Percentiles rank a stretch among this genome's conserved stretches.
Evolutionary conservation across 2,329 filamentous ascomycete genomes (phyloP).

Genomic region (Biscogniauxia mediterranea): DNA sequence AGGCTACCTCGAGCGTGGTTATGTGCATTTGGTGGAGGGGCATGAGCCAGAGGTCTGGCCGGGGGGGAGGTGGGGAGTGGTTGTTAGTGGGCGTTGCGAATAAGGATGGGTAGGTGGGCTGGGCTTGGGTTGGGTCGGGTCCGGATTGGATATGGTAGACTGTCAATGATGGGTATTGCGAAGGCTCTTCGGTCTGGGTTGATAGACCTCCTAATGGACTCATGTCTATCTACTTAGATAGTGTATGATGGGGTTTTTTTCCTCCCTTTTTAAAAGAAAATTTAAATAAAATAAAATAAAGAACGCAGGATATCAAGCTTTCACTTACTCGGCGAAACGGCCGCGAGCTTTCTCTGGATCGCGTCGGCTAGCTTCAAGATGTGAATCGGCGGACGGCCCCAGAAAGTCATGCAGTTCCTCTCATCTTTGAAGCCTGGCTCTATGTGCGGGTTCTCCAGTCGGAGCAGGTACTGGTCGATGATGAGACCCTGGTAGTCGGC

Average conservation of each 20-base stretch:
- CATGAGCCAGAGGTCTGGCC: slow-evolving; percentile 80
- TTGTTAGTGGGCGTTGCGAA: too few species aligned
- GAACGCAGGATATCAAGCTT: too few species aligned
- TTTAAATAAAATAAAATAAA: not conserved
- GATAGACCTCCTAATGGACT: too few species aligned
- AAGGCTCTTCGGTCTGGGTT: too few species aligned
- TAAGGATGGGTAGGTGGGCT: too few species aligned
- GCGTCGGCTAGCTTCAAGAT: slow-evolving; percentile 65
- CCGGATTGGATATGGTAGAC: too few species aligned
- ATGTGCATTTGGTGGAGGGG: slow-evolving; percentile 76
- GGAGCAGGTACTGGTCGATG: slow-evolving; percentile 72
- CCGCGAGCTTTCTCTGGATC: slow-evolving; percentile 65
- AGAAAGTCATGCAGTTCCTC: slow-evolving; percentile 81
- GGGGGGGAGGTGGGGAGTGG: too few species aligned
- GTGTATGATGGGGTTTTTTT: not conserved
- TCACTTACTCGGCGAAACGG: slow-evolving; percentile 66
- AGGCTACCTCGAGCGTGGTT: slow-evolving; percentile 81
- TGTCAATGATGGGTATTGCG: too few species aligned
- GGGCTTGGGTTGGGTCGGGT: not conserved
- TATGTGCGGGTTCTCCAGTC: slow-evolving; percentile 61
- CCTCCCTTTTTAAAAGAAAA: not conserved
- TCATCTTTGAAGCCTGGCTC: slow-evolving; percentile 71
- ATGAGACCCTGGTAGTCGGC: slow-evolving; percentile 66
- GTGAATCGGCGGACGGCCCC: slow-evolving; percentile 76
- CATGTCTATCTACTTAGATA: not conserved